A percentile compares a stretch with the other conserved stretches of the same genome.
Conservation (phyloP, 192 early-diverging fungal genomes). For the Coemansia sp. region DNA sequence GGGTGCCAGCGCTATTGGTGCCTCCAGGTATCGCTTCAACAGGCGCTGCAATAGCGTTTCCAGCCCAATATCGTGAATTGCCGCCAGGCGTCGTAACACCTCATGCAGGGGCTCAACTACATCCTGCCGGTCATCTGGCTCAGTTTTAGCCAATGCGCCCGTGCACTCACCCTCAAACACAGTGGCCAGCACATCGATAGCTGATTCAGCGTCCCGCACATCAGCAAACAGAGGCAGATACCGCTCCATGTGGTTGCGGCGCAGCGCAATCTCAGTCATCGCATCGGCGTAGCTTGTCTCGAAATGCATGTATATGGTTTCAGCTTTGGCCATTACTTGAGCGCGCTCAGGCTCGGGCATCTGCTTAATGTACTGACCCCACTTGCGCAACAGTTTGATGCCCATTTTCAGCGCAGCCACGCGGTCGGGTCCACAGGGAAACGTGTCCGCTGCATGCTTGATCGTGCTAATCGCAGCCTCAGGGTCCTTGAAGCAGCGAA, state of each 20-base stretch:
- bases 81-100: conserved; percentile 30
- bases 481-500: conserved; percentile 57
- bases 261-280: conserved; percentile 25
- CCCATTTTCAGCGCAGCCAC: conserved; percentile 62
- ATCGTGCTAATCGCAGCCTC: conserved; percentile 56
- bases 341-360: conserved; percentile 32
- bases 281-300: conserved; percentile 37
- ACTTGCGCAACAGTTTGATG: conserved; percentile 44
- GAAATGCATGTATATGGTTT: conserved; percentile 40
- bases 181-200: conserved; percentile 19
- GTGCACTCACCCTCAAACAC: conserved; percentile 36
- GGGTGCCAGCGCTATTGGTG: conserved; percentile 14
- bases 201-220: conserved; percentile 12
- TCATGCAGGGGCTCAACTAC: conserved; percentile 18
- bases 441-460: conserved; percentile 57
- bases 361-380: conserved; percentile 50
- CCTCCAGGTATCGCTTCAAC: conserved; percentile 30
- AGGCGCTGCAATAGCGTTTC: conserved; percentile 28
- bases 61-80: conserved; percentile 36
- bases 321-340: conserved; percentile 33
- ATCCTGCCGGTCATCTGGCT: neutral
- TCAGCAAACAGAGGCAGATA: conserved; percentile 33
- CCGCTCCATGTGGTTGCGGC: conserved; percentile 25
- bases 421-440: conserved; percentile 63
- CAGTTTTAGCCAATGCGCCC: neutral